These are phyloP conservation scores for Schoenoplectus tabernaemontani DNA, from an alignment of 202 grass and related monocot genomes.

Conservation along the genomic window DNA sequence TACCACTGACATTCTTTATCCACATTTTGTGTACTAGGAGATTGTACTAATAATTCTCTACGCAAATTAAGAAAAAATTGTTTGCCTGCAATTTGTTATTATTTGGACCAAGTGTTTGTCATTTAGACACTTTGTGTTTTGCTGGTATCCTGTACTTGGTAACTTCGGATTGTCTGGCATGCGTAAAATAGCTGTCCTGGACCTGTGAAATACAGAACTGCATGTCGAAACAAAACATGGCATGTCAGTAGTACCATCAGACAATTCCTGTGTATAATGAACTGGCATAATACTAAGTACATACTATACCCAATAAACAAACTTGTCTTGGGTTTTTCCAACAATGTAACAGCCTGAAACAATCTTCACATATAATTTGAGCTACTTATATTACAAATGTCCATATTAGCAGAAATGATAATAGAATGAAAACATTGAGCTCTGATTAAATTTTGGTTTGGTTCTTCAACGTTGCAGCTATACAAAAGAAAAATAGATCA, in stretches of 20 bases:
- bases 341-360: neutral
- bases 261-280: neutral
- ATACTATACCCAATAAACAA: neutral
- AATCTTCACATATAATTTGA: neutral
- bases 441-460: neutral
- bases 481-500: conserved; percentile 54
- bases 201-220: neutral
- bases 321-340: neutral
- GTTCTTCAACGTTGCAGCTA: conserved; percentile 34
- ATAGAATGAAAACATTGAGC: neutral
- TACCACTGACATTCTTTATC: neutral
- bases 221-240: neutral
- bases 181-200: neutral
- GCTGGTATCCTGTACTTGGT: neutral
- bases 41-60: neutral
- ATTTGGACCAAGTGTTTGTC: neutral
- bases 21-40: neutral
- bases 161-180: neutral
- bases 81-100: neutral
- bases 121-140: neutral
- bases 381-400: neutral
- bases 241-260: neutral
- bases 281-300: neutral
- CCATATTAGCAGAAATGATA: neutral
- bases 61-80: neutral